Evolutionary conservation across 2,329 filamentous ascomycete genomes (phyloP), one percentile per base, ranked within the genome.

Genomic region (Penicillium sp.): DNA sequence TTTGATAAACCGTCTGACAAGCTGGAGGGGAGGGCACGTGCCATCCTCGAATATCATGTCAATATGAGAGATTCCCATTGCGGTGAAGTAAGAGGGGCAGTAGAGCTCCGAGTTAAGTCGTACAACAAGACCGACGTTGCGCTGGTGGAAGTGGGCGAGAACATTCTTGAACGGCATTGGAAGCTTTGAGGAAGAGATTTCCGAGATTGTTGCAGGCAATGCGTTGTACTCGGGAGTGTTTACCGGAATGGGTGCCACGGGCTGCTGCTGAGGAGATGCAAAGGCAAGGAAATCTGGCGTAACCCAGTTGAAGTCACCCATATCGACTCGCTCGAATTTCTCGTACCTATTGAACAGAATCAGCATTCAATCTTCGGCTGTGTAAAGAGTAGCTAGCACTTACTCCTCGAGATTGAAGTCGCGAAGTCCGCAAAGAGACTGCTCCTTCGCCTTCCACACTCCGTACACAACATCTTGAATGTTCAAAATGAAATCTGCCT

Each of bases 1-100:
- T 66, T 91, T 91, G 75, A 99, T 93, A 74, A 99, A 99, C 73
- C 93, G 93, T 66, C 91, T 87, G 29, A 99, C 94, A n/a, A 93
- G 88, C 19, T 86, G 86, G 52, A 99, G 81, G 2, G 91, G 87
- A 23, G 94, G 94, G 74, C 94, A 99, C 4, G 94, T 99, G 63
- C 94, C 94, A 68, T 99, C 94, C 70, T 97, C 94, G 71, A 99
- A 99, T 70, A 99, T 97, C 94, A 99, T 99, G 78, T 99, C 94
- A 41, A 97, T 82, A 73, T 99, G 94, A 69, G 92, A 88, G 70
- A 99, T 97, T 31, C 93, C 93, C 52, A 99, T 82, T 4, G 93
- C 91, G 63, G 93, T 94, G 75, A 99, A 99, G 79, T 93, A 97
- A n/a, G 92, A 93, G 0, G 94, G 90, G 0, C 91, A 96, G 81